Base-by-base conservation (phyloP, 2,329 filamentous ascomycete genomes). In the Ophiognomonia clavigignenti-juglandacearum region DNA sequence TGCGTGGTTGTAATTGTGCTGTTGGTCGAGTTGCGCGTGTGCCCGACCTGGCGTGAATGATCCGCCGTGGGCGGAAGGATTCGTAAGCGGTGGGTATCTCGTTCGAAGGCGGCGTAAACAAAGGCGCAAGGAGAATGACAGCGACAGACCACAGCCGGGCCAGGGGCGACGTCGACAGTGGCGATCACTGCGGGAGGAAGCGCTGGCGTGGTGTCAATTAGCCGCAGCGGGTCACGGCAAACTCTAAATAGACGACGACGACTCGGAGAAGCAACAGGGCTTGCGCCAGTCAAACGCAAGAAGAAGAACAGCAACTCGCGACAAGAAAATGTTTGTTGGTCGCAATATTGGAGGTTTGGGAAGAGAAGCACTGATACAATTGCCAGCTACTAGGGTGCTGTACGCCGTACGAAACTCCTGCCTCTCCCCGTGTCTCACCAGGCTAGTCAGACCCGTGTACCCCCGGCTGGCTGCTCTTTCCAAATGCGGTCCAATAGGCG, bases 151-250 rank as follows among this genome's bases (percentile, higher is more conserved):
- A 39, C 8, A 22, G 29, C 16, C 13, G 27, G 43, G 44, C 13
- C 44, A 47, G 29, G 29, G 40, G 19, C 39, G 40, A 36, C 36
- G 48, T 36, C 44, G 38, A 40, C 23, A 24, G 43, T 47, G 43
- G 35, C 48, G 43, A 43, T 47, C 48, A 39, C 36, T 39, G 44
- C 44, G 22, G 44, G 11, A 3, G n/a, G 39, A 18, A 18, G n/a
- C 37, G 35, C 34, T 23, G 24, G 27, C 39, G 43, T 32, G 23
- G 16, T 22, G 35, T 19, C 27, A 38, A 39, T 18, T 37, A 43
- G 43, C 26, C 39, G 36, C 37, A 29, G 14, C 14, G 4, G 32
- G 44, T 39, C 23, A 41, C 48, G 11, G 34, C 27, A 36, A 13
- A 45, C n/a, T 8, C 23, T 20, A 23, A n/a, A n/a, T n/a, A n/a